Percentiles rank a stretch among this genome's conserved stretches.
phyloP scores from a whole-genome alignment of 371 early-diverging fungal species.

The Vairimorpha necatrix region DNA sequence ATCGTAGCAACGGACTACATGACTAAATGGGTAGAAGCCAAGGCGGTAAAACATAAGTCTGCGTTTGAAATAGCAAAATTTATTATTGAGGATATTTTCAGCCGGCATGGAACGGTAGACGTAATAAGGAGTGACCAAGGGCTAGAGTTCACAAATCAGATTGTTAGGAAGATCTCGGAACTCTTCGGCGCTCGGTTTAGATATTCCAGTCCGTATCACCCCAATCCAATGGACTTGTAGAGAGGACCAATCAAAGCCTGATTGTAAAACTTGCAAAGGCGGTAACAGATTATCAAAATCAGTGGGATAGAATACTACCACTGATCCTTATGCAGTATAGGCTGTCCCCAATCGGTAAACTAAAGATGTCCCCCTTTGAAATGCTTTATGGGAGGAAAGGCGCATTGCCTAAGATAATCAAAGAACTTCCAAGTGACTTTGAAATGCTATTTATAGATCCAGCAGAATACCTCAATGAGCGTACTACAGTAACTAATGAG shows the following conservation, averaged over 20 bases:
- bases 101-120: constrained; percentile 48
- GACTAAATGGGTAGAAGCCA: constrained; percentile 64
- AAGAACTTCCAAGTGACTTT: neutral
- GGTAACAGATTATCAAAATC: neutral
- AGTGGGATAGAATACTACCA: constrained; percentile 24
- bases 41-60: constrained; percentile 54
- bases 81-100: constrained; percentile 8
- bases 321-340: neutral
- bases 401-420: neutral
- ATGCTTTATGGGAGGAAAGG: constrained; percentile 13
- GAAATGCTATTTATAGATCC: neutral
- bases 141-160: constrained; percentile 51
- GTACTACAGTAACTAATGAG: neutral
- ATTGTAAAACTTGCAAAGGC: constrained; percentile 21
- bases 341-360: neutral
- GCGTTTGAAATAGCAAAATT: constrained; percentile 57
- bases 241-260: constrained; percentile 31
- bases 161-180: neutral
- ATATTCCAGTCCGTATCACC: neutral
- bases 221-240: constrained; percentile 13
- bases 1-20: constrained; percentile 64
- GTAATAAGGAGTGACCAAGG: constrained; percentile 63
- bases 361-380: constrained; percentile 1
- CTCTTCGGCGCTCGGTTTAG: neutral
- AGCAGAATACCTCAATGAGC: neutral